A percentile compares a stretch with the other conserved stretches of the same genome.
Evolutionary conservation across 768 basidiomycete species (phyloP).

Genomic region (Boletus speciosus): DNA sequence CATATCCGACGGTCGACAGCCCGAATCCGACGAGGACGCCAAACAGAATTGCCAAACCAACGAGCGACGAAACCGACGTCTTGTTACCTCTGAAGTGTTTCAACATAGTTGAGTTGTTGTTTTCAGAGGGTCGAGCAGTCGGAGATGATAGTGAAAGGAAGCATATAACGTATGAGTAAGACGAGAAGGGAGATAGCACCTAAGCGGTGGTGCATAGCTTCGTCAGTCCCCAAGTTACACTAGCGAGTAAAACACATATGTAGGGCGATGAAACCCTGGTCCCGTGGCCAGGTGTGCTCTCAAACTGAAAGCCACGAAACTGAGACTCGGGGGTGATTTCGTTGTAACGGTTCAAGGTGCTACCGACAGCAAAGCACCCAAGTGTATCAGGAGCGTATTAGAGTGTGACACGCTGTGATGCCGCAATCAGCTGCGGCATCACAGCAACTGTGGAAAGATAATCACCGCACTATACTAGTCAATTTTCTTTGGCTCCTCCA

Average conservation of each 20-base stretch:
- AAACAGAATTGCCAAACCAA: constrained; percentile 21
- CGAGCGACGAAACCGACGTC: constrained; percentile 4
- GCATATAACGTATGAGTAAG: background rate
- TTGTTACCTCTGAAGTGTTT: background rate
- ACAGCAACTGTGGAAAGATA: background rate
- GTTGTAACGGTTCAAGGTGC: background rate
- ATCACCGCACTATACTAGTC: constrained; percentile 22
- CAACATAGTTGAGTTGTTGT: constrained; percentile 3
- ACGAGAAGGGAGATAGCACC: background rate
- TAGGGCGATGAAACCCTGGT: background rate
- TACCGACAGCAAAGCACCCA: background rate
- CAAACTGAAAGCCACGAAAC: no score
- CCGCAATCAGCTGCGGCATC: no score
- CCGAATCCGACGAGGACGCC: constrained; percentile 29
- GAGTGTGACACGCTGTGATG: no score
- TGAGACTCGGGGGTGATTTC: no score
- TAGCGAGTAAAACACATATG: no score
- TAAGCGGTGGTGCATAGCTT: constrained; percentile 5
- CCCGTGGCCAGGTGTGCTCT: no score
- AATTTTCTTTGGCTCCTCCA: constrained; percentile 39
- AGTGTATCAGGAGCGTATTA: no score
- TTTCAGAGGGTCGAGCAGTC: background rate
- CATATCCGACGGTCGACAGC: constrained; percentile 15
- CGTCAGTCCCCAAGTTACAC: background rate
- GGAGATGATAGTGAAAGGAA: background rate